Base-by-base conservation (phyloP, 2,329 filamentous ascomycete genomes). In the Pseudogymnoascus sp. region DNA sequence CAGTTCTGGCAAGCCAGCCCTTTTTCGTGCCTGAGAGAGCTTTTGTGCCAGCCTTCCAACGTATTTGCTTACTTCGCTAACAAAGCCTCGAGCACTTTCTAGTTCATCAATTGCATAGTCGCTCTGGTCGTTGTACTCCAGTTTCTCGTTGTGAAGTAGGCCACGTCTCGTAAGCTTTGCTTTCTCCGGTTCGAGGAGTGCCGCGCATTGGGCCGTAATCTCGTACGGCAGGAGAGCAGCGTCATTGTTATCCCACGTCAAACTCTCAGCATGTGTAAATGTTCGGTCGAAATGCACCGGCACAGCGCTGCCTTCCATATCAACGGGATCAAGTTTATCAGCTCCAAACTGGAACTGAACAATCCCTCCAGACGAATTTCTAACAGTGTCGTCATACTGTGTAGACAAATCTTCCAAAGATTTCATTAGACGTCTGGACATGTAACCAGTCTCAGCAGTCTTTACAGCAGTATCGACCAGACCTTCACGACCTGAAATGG, bases 401-500 rank as follows among this genome's bases (percentile, higher is more conserved):
- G 90, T 91, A 0, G 93, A 96, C 2, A 97, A 79, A 79, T 99
- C 95, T 74, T 99, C 95, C 59, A 99, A 78, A 2, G 91, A 96
- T 77, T 99, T 99, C 93, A 99, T 99, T 73, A 99, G 76, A 69
- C 95, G 88, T 78, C 95, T 88, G 67, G 93, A 97, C 95, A 99
- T 99, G 78, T 99, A 99, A 67, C 95, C 95, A 10, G 95, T 99
- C 76, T 99, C 95, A 62, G 95, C 95, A 62, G 95, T 99, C 80
- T 99, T 99, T 78, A 97, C 95, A 66, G 95, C 95, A 1, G 95
- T 99, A 84, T 99, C 95, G 72, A 99, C 93, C 69, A 99, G 80
- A 85, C 95, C 95, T 85, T 97, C 95, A 86, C 95, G 90, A 70
- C 95, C 95, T 71, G 92, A 96, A 78, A 97, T 97, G 69, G 95